Percentiles rank a stretch among this genome's conserved stretches.
Evolutionary conservation across 176 grass and related monocot species (phyloP).

Genomic region (sorghum (Sorghum bicolor)): Sorghum_bicolor_NCBIv3 NC_012877.2:2892501-2893000

Average conservation of each 20-base stretch:
- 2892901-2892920: constrained; percentile 68
- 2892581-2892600: background rate
- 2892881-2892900: constrained; percentile 62
- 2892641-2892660: constrained; percentile 73
- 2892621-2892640: constrained; percentile 66
- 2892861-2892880: constrained; percentile 42
- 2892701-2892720: constrained; percentile 63
- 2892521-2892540: background rate
- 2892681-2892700: constrained; percentile 80
- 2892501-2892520: background rate
- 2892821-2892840: background rate
- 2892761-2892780: constrained; percentile 89
- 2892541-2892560: background rate
- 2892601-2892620: background rate
- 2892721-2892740: constrained; percentile 86
- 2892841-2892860: background rate
- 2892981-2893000: constrained; percentile 80
- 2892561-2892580: background rate
- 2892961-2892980: constrained; percentile 70
- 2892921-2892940: constrained; percentile 76
- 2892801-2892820: constrained; percentile 30
- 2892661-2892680: constrained; percentile 78
- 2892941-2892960: constrained; percentile 69
- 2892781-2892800: constrained; percentile 84
- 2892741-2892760: constrained; percentile 75